phyloP scores from a whole-genome alignment of 495 filamentous ascomycete genomes.

The Pyrenopolyporus hunteri region DNA sequence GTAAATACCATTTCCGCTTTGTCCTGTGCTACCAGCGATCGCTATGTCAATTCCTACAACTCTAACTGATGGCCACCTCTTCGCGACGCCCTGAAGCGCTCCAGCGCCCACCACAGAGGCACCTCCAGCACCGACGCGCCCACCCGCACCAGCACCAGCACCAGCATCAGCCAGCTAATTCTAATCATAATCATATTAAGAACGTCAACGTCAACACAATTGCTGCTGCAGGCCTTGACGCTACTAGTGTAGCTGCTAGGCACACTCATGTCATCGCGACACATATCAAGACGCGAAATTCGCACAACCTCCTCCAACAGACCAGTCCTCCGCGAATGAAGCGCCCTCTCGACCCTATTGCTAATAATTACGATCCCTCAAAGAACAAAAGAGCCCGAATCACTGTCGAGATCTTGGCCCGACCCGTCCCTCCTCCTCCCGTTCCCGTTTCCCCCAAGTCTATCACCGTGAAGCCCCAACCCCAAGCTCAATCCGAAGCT shows the following conservation, averaged over 20 bases:
- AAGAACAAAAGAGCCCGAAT: slow-evolving; percentile 46
- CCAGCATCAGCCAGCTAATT: neutral
- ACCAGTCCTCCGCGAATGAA: slow-evolving; percentile 41
- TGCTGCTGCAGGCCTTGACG: slow-evolving; percentile 14
- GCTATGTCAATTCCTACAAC: slow-evolving; percentile 25
- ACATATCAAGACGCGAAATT: slow-evolving; percentile 36
- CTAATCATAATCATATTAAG: slow-evolving; percentile 1
- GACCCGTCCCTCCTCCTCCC: slow-evolving; percentile 24
- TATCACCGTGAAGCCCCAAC: slow-evolving; percentile 42
- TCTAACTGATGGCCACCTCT: slow-evolving; percentile 44
- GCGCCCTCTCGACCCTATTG: slow-evolving; percentile 41
- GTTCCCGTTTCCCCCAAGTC: slow-evolving; percentile 33
- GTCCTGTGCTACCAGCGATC: slow-evolving; percentile 42
- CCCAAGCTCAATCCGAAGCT: slow-evolving; percentile 38
- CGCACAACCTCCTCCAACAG: slow-evolving; percentile 33
- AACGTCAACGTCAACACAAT: neutral
- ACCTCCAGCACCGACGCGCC: slow-evolving; percentile 36
- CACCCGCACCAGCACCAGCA: slow-evolving; percentile 27
- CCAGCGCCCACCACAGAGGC: slow-evolving; percentile 31
- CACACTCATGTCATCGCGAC: slow-evolving; percentile 34
- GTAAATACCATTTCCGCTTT: slow-evolving; percentile 22
- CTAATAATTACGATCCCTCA: slow-evolving; percentile 43
- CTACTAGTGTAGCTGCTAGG: slow-evolving; percentile 25
- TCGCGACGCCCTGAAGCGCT: slow-evolving; percentile 48
- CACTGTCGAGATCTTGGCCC: slow-evolving; percentile 50